phyloP scores from a whole-genome alignment of 805 yeast species.

The Cyberlindnera subsufficiens region DNA sequence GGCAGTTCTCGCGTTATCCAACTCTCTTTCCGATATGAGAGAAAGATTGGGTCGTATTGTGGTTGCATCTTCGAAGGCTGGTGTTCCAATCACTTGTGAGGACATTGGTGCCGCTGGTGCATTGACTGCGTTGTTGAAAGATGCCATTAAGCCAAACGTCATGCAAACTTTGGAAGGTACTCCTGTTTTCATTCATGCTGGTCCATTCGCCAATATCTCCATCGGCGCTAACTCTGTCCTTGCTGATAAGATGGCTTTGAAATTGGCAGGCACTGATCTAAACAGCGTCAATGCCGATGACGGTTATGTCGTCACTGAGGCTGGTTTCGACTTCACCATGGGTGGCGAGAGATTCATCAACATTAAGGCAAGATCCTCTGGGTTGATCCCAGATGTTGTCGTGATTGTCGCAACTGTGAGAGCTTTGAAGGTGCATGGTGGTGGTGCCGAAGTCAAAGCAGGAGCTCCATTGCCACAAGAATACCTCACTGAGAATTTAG shows the following conservation, averaged over 20 bases:
- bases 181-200: conserved; percentile 96
- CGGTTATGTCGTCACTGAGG: conserved; percentile 95
- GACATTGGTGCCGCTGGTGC: conserved; percentile 97
- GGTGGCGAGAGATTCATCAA: conserved; percentile 97
- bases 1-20: conserved; percentile 89
- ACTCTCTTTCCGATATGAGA: conserved; percentile 76
- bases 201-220: conserved; percentile 96
- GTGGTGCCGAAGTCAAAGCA: conserved; percentile 94
- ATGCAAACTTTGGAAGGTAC: conserved; percentile 98
- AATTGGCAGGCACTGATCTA: conserved; percentile 62
- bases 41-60: conserved; percentile 84
- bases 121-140: conserved; percentile 87
- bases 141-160: conserved; percentile 91
- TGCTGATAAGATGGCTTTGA: conserved; percentile 89
- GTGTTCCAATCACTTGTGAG: conserved; percentile 86
- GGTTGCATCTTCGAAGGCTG: conserved; percentile 70
- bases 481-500: conserved; percentile 77
- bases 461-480: conserved; percentile 82
- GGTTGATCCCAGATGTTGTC: conserved; percentile 81
- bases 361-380: conserved; percentile 91
- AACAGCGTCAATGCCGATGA: conserved; percentile 39
- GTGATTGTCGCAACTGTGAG: conserved; percentile 94
- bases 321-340: conserved; percentile 98
- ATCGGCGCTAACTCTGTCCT: conserved; percentile 94
- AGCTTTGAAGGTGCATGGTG: conserved; percentile 96